Evolutionary conservation across 208 protist species (phyloP), one percentile per base, ranked within the genome.

Genomic region (Strigomonas oncopelti): DNA sequence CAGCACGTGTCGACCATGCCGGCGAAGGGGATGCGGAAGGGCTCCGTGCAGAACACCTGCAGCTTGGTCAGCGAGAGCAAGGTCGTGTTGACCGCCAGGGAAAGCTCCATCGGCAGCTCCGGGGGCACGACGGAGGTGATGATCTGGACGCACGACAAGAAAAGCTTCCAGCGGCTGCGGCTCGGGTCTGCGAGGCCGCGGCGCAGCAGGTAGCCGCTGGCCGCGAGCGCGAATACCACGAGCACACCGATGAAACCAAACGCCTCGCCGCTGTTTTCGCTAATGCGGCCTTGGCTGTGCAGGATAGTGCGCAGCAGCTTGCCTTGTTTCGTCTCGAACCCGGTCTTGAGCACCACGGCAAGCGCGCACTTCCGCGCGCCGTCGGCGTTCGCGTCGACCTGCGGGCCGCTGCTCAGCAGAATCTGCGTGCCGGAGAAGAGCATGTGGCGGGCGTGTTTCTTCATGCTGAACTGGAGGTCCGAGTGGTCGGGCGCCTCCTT

Each of bases 11-110:
- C 91, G 18, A 99, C 87, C 74, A 97, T 98, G 29, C 99, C 99
- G 9, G 98, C 99, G 66, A 98, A 97, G 14, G 99, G 98, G 72
- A 99, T 99, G 42, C 99, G 88, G 78, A 99, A 99, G 16, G 99
- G 98, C 87, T 99, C 86, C 11, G 93, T 97, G 78, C 95, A 98
- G 78, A 97, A 98, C 20, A 97, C 81, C 57, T 92, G 77, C n/a
- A 98, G 74, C 67, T 92, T 90, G 34, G 81, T 73, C 4, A 99
- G 88, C 7, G 85, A 82, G 18, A 98, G 68, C 16, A 99, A 77
- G 24, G 98, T 94, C 11, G 87, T 98, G 76, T 99, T 99, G 5
- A 99, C 98, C 3, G 98, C 98, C 9, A 99, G 78, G 20, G 98
- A 97, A 0, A 99, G 79, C 75, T 99, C 95, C 94, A 99, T 99